These are phyloP conservation scores for Spergularia azorica DNA, from an alignment of 179 eudicot species.

Conservation along the genomic window DNA sequence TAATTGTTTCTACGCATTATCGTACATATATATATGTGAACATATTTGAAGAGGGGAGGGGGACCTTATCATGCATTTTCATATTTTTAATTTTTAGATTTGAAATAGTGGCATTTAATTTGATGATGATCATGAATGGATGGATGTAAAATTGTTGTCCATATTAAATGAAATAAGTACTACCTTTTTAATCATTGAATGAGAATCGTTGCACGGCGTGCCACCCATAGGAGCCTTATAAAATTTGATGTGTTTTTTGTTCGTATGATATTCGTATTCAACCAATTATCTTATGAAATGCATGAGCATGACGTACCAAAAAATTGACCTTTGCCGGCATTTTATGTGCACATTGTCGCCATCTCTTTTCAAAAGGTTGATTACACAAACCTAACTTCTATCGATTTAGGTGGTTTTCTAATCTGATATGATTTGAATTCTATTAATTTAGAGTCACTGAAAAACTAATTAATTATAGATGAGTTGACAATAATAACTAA, in stretches of 20 bases:
- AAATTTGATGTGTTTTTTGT: not conserved
- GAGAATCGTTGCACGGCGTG: slow-evolving; percentile 19
- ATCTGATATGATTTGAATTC: too few species aligned
- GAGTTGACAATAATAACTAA: too few species aligned
- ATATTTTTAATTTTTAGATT: not conserved
- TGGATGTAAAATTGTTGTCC: slow-evolving; percentile 15
- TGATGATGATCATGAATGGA: slow-evolving; percentile 6
- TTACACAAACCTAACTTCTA: not conserved
- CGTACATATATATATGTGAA: not conserved
- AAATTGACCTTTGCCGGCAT: slow-evolving; percentile 10
- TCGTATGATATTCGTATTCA: too few species aligned
- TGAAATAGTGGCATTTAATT: not conserved
- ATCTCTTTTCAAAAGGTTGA: not conserved
- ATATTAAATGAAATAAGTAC: not conserved
- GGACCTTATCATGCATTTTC: slow-evolving; percentile 10
- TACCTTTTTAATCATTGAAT: slow-evolving; percentile 25
- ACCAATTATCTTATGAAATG: not conserved
- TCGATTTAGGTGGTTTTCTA: too few species aligned
- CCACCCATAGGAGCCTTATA: slow-evolving; percentile 15
- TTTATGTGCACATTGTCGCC: slow-evolving; percentile 6
- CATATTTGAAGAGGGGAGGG: not conserved
- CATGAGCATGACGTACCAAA: not conserved
- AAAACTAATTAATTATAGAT: too few species aligned
- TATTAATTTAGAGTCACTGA: too few species aligned
- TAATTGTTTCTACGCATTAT: not conserved